These are phyloP conservation scores for Samsoniella hepiali DNA, from an alignment of 2,329 filamentous ascomycete species.

Conservation along the genomic window DNA sequence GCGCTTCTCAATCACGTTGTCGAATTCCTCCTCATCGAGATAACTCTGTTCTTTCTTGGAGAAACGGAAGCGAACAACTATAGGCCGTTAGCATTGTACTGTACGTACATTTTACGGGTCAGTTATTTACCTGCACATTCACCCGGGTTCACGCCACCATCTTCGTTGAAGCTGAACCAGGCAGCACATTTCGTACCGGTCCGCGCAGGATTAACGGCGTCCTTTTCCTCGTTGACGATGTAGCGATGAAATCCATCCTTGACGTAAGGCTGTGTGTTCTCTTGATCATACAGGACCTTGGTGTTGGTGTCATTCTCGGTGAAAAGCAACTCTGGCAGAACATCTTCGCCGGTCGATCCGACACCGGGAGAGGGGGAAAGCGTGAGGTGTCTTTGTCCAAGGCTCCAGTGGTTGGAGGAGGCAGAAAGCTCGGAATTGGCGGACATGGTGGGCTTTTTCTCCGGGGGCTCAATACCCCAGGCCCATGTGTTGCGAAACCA, in stretches of 20 bases:
- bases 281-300: conserved; percentile 68
- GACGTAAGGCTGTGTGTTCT: conserved; percentile 80
- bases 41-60: conserved; percentile 73
- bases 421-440: conserved; percentile 63
- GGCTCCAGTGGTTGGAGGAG: conserved; percentile 72
- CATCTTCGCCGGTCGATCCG: conserved; percentile 73
- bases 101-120: conserved; percentile 26
- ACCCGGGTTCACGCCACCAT: conserved; percentile 79
- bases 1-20: conserved; percentile 83
- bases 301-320: conserved; percentile 96
- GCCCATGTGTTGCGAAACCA: conserved; percentile 98
- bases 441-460: conserved; percentile 77
- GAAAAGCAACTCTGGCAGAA: conserved; percentile 81
- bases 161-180: conserved; percentile 90
- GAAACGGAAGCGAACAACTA: conserved; percentile 86
- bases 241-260: conserved; percentile 93
- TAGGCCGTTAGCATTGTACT: conserved; percentile 13
- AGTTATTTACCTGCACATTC: conserved; percentile 78
- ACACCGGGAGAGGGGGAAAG: conserved; percentile 88
- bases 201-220: conserved; percentile 74
- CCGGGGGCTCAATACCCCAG: conserved; percentile 76
- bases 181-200: conserved; percentile 85
- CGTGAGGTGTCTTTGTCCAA: conserved; percentile 80
- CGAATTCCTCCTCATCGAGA: conserved; percentile 88
- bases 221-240: conserved; percentile 78